Base-by-base conservation (phyloP, 2,329 filamentous ascomycete species). In the Davidsoniella neocaledoniae region DNA sequence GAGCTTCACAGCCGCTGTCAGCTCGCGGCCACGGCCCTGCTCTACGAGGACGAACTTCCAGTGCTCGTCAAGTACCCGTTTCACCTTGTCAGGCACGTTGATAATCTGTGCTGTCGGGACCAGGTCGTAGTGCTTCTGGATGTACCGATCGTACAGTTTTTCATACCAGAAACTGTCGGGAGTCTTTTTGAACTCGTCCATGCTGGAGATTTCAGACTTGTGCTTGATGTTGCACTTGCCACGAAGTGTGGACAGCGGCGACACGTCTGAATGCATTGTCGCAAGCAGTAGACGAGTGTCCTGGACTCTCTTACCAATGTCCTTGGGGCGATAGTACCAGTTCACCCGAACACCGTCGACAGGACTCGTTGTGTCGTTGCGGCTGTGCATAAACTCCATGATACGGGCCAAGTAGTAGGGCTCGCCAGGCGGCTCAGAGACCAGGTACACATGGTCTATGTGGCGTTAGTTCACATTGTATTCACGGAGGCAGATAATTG, bases 261-360 rank as follows among this genome's bases (percentile, higher is more conserved):
- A 94, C 54, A 87, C 83, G 68, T 98, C 91, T 23, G 91, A 96
- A 66, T 98, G 91, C 91, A 98, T 98, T 26, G 91, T 94, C 55
- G 87, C 90, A 66, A 90, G 95, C 48, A 98, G 79, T 59, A 90
- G 73, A 54, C 91, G 83, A 53, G 85, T 90, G 70, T 98, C 91
- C 63, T 84, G 82, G 57, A 85, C 82, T 67, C 88, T 91, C 58
- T 88, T 85, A 57, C 86, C 85, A 61, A 96, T 94, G 66, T 98
- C 91, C 65, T 91, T 87, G 51, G 91, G 90, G 39, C 91, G 80
- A 64, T 96, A 96, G 66, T 90, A 95, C 91, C 91, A 98, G 68
- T 98, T 98, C 61, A 96, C 84, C 57, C 88, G 82, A 59, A 98
- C 66, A 40, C 86, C 79, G 61, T 95, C 90, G 55, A 98, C 79